phyloP scores from a whole-genome alignment of 208 protist genomes.

The Borovskyia barvae region DNA sequence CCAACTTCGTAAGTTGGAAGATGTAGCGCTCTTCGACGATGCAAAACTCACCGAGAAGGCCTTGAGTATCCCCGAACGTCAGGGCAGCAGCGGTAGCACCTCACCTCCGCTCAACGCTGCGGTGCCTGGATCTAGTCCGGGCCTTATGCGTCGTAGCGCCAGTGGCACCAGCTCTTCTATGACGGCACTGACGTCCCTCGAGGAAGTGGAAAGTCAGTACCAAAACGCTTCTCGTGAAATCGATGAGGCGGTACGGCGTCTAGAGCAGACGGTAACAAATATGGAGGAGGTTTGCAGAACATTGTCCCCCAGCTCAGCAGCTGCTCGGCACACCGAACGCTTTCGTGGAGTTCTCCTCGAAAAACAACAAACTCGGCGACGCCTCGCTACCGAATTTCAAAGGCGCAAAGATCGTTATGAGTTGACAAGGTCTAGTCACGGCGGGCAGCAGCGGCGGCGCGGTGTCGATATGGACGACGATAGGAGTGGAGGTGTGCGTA shows the following conservation, averaged over 20 bases:
- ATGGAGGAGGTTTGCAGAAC: slow-evolving; percentile 31
- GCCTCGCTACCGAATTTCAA: slow-evolving; percentile 41
- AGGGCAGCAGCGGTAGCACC: not conserved
- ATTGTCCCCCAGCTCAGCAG: slow-evolving; percentile 23
- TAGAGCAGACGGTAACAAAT: slow-evolving; percentile 21
- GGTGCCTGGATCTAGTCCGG: not conserved
- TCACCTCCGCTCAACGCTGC: slow-evolving; percentile 1
- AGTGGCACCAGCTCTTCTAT: not conserved
- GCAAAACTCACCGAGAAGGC: slow-evolving; percentile 3
- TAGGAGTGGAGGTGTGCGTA: slow-evolving; percentile 41
- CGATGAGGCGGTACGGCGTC: slow-evolving; percentile 13
- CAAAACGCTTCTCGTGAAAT: slow-evolving; percentile 20
- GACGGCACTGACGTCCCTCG: not conserved
- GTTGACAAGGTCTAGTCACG: slow-evolving; percentile 43
- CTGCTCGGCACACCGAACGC: slow-evolving; percentile 53
- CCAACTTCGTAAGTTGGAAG: slow-evolving; percentile 53
- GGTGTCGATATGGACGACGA: slow-evolving; percentile 12
- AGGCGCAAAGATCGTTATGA: slow-evolving; percentile 57
- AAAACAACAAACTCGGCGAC: slow-evolving; percentile 43
- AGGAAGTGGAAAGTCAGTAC: slow-evolving; percentile 27
- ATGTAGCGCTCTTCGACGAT: slow-evolving; percentile 34
- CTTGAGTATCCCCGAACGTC: no score
- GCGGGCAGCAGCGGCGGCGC: slow-evolving; percentile 14
- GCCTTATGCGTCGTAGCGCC: not conserved
- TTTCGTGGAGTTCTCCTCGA: slow-evolving; percentile 58